Evolutionary conservation across 129 eudicot genomes (phyloP), one percentile per base, ranked within the genome.

Genomic region (Pittosporum tobira): DNA sequence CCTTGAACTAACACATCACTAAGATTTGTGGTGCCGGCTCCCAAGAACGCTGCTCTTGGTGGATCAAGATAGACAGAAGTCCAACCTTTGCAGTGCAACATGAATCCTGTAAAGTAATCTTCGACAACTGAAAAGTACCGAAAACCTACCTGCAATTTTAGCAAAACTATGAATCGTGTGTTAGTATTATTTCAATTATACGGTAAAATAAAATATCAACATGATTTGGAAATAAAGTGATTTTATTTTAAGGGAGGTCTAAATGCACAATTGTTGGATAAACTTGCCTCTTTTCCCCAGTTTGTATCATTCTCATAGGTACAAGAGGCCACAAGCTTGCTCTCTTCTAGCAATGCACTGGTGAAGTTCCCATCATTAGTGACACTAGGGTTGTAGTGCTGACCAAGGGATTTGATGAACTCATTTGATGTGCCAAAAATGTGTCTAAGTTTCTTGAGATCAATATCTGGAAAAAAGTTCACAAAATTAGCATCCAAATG

Each of bases 281-380:
- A 36, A 61, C 73, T 65, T 75, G 62, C 87, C 87, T 73, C 64
- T 56, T 38, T 25, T 1, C 87, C 82, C 87, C 87, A 80, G 68
- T 80, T 51, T 25, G 86, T 63, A 40, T 47, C 50, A 12, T 72
- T 51, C 37, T 77, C 80, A 28, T 67, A 82, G 47, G 31, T 38
- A 44, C 81, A 68, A 15, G 81, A 77, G n/a, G 84, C 78, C 22
- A 81, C 9, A 46, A 63, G 26, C 14, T 66, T 34, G 21, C 71
- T 25, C 45, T 74, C 73, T 53, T 68, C 46, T 5, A 57, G 20
- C 55, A 71, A 47, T 21, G 25, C 63, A 40, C 53, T 57, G 7
- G 77, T 12, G n/a, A 65, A 16, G 57, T 51, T 48, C 27, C 28
- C 48, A 16, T 30, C 22, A 44, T 20, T 23, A 7, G 22, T 24